phyloP scores from a whole-genome alignment of 768 basidiomycete genomes.

The Xerocomellus chrysenteron region DNA sequence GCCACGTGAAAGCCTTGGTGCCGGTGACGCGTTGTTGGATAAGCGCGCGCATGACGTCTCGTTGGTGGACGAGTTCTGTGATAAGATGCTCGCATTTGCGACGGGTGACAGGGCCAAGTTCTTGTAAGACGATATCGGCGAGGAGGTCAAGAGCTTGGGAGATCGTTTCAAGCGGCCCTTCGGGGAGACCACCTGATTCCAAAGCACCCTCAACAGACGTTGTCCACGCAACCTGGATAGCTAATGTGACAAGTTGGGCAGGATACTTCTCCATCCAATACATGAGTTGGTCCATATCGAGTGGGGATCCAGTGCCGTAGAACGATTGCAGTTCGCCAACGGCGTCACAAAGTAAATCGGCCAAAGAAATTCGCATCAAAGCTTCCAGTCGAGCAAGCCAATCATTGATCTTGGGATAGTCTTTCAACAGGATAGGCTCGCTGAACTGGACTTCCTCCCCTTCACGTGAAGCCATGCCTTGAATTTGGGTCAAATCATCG shows the following conservation, averaged over 20 bases:
- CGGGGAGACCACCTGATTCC: conserved; percentile 53
- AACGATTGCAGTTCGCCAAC: conserved; percentile 79
- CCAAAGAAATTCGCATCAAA: conserved; percentile 90
- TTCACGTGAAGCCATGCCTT: conserved; percentile 93
- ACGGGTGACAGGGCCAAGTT: conserved; percentile 86
- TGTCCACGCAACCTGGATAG: conserved; percentile 95
- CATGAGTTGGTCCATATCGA: conserved; percentile 72
- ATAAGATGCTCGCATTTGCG: conserved; percentile 98
- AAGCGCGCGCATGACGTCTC: conserved; percentile 87
- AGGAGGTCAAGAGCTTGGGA: conserved; percentile 86
- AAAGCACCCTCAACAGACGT: conserved; percentile 72
- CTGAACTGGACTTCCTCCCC: conserved; percentile 91
- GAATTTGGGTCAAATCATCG: conserved; percentile 83
- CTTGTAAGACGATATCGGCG: conserved; percentile 94
- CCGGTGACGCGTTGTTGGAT: conserved; percentile 63
- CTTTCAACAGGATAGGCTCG: conserved; percentile 81
- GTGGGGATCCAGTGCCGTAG: conserved; percentile 62
- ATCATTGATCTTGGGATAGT: conserved; percentile 97
- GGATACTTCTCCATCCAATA: conserved; percentile 93
- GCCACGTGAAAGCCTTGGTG: conserved; percentile 81
- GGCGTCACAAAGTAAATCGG: conserved; percentile 74
- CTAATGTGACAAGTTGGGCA: conserved; percentile 94
- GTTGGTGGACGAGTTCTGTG: conserved; percentile 97
- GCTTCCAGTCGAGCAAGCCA: conserved; percentile 92
- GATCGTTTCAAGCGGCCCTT: conserved; percentile 70